Base-by-base conservation (phyloP, 257 asterid genomes). In the Solanum sitiens region DNA sequence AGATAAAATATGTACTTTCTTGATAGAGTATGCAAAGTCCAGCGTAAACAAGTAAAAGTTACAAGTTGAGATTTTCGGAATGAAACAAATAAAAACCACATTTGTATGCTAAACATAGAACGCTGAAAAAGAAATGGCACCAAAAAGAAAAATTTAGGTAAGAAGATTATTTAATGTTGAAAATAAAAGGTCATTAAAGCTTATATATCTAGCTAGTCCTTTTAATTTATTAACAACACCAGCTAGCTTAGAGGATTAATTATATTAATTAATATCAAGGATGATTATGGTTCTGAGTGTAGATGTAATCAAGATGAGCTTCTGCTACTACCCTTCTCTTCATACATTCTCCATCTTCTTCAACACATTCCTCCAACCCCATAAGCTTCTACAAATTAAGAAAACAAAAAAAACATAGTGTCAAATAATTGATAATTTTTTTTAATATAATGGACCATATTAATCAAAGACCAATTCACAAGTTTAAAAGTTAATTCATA, bases 241-340 rank as follows among this genome's bases (percentile, higher is more conserved):
- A 42, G 23, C 71, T 14, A n/a, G 1, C 13, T 35, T 25, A 7
- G 30, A 50, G 3, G 6, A 84, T 18, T 72, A 1, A 45, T 8
- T 3, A 14, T 68, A 68, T 4, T 56, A 56, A 7, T 20, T 56
- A 37, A 37, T 5, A 30, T 89, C 89, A 90, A 93, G 39, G 92
- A 13, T 80, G 96, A 42, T 93, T 87, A 39, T 89, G 94, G 56
- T 88, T 83, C 89, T 95, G 98, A 87, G 98, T 95, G 91, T 95
- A 95, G 83, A 95, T 95, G 90, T 95, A 95, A 85, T 95, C 98
- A 89, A 95, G 84, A 67, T 95, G 98, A 88, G 93, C 94, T 85
- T 94, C 98, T 42, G 92, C 93, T 61, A 92, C 21, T 82, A 82
- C 67, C 92, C 98, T 94, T 88, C 95, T 94, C 90, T 88, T 90